phyloP scores from a whole-genome alignment of 179 eudicot genomes.

The Pouteria campechiana region DNA sequence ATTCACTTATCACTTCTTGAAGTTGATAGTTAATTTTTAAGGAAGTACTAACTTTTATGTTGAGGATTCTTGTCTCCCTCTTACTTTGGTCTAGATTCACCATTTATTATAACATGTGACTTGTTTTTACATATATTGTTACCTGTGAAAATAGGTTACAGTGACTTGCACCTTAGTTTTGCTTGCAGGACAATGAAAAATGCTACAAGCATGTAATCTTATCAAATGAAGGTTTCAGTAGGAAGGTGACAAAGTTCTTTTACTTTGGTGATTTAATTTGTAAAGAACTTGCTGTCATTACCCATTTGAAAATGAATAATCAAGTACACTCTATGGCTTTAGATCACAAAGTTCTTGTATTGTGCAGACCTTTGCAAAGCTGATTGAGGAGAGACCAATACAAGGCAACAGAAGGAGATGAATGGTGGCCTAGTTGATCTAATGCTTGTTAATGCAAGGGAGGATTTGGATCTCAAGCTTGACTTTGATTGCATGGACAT shows the following conservation, averaged over 20 bases:
- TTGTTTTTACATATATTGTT: too few relatives aligned
- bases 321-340: slow-evolving; percentile 60
- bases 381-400: slow-evolving; percentile 69
- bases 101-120: too few relatives aligned
- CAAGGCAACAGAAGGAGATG: slow-evolving; percentile 69
- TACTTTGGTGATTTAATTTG: slow-evolving; percentile 61
- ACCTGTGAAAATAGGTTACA: too few relatives aligned
- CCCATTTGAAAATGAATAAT: slow-evolving; percentile 57
- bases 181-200: too few relatives aligned
- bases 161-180: too few relatives aligned
- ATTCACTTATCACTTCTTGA: too few relatives aligned
- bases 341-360: slow-evolving; percentile 62
- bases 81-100: too few relatives aligned
- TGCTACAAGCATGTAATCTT: slow-evolving; percentile 74
- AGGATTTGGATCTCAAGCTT: slow-evolving; percentile 76
- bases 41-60: too few relatives aligned
- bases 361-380: slow-evolving; percentile 34
- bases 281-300: slow-evolving; percentile 59
- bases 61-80: too few relatives aligned
- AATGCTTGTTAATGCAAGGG: slow-evolving; percentile 80
- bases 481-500: slow-evolving; percentile 65
- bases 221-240: slow-evolving; percentile 90
- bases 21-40: too few relatives aligned
- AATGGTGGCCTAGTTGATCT: slow-evolving; percentile 90
- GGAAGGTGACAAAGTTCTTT: slow-evolving; percentile 93